Base-by-base conservation (phyloP, 2,329 filamentous ascomycete species). In the Sporothrix luriei region DNA sequence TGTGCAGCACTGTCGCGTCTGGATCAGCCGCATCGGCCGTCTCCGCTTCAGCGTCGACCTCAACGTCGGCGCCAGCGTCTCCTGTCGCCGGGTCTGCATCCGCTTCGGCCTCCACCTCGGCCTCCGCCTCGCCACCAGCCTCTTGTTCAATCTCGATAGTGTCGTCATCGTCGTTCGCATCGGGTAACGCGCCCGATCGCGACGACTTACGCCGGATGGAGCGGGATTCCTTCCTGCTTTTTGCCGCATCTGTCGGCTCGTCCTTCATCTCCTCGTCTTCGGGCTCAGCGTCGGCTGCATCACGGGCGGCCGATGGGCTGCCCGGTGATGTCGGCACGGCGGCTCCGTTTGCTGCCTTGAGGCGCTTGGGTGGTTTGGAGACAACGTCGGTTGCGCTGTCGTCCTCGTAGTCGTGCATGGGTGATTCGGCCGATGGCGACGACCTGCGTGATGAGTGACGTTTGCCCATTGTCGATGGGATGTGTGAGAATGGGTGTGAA, bases 361-460 rank as follows among this genome's bases (percentile, higher is more conserved):
- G 79, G 52, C 84, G 82, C 78, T 86, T 83, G 16, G 82, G 77
- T 10, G 83, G 82, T 38, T 73, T 73, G 21, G 80, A 81, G 21
- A 78, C 73, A 24, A 81, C 78, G 29, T 82, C 82, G 38, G 82
- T 79, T 54, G 79, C 79, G 19, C 72, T 79, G 24, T 84, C 82
- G 57, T 84, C 82, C 61, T 84, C 82, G 68, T 80, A 83, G 21
- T 79, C 80, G 66, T 83, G 82, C 61, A 81, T 81, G 4, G 82
- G 81, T 24, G 79, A 79, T 75, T 83, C 78, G 4, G 82, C 84
- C 40, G 83, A 84, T 4, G 84, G 78, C 29, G 83, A 82, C 46
- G 82, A 84, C 69, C 84, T 82, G n/a, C 74, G 74, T 19, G 76
- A 76, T 2, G 76, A 78, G 14, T 76, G 74, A 65, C 72, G 70